Evolutionary conservation across 2,329 filamentous ascomycete species (phyloP).

Genomic region (Microcyclosporella mali): DNA sequence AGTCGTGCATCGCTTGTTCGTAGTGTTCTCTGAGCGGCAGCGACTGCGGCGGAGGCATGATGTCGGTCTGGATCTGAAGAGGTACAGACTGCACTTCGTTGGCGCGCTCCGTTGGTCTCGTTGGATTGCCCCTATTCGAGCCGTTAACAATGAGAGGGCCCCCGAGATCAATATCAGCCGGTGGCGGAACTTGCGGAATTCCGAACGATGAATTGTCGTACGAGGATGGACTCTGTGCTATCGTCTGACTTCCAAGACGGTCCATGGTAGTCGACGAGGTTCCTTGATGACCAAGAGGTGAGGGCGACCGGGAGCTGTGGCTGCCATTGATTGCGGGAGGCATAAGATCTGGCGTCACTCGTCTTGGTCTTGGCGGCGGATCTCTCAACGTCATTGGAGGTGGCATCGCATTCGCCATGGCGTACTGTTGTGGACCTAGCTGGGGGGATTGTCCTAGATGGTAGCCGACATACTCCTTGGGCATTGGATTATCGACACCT

Average conservation of each 20-base stretch:
- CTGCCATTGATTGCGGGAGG: conserved; percentile 27
- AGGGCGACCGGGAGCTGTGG: conserved; percentile 39
- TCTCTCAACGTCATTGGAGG: conserved; percentile 33
- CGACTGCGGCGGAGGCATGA: conserved; percentile 3
- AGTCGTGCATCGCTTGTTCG: conserved; percentile 1
- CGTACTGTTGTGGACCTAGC: conserved; percentile 30
- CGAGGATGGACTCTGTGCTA: conserved; percentile 18
- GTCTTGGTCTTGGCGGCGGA: conserved; percentile 37
- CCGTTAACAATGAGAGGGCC: conserved; percentile 40
- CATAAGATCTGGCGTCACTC: conserved; percentile 40
- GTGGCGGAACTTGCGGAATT: conserved; percentile 5
- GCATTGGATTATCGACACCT: conserved; percentile 32
- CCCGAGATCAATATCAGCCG: conserved; percentile 15
- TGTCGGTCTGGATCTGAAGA: conserved; percentile 12
- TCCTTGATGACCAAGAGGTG: conserved; percentile 40
- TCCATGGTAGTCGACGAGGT: conserved; percentile 32
- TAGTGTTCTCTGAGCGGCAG: conserved; percentile 1
- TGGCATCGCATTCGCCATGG: conserved; percentile 27
- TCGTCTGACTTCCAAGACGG: conserved; percentile 15
- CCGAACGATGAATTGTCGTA: conserved; percentile 10
- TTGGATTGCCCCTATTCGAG: conserved; percentile 23
- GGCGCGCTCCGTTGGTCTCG: conserved; percentile 8
- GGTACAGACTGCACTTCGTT: conserved; percentile 13
- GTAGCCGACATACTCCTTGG: conserved; percentile 48
- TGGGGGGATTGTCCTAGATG: conserved; percentile 41